phyloP scores from a whole-genome alignment of 2,329 filamentous ascomycete genomes.

The Exophiala sp. region DNA sequence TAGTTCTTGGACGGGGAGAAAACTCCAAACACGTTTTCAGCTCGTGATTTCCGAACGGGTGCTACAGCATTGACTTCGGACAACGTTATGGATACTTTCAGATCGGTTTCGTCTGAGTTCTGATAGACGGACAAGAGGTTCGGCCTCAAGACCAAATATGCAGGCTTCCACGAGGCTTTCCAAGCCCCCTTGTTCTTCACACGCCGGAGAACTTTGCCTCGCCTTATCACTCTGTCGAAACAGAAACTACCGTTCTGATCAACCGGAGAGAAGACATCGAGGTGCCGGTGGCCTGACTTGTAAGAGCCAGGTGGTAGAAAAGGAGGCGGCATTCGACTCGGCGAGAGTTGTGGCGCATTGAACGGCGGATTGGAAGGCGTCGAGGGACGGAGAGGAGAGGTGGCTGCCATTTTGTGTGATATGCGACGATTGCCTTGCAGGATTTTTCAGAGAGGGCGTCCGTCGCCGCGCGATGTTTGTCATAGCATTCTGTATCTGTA shows the following conservation, averaged over 20 bases:
- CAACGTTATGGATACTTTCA: slow-evolving; percentile 82
- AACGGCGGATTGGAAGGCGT: slow-evolving; percentile 12
- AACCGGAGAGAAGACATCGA: slow-evolving; percentile 75
- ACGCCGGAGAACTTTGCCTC: slow-evolving; percentile 79
- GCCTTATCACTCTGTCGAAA: slow-evolving; percentile 89
- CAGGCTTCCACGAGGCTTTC: slow-evolving; percentile 78
- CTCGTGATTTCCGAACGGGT: slow-evolving; percentile 80
- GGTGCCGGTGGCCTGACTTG: slow-evolving; percentile 48
- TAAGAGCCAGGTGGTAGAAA: slow-evolving; percentile 16
- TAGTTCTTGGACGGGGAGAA: slow-evolving; percentile 90
- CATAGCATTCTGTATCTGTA: background rate
- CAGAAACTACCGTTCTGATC: slow-evolving; percentile 95
- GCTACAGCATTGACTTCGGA: slow-evolving; percentile 89
- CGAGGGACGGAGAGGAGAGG: slow-evolving; percentile 12
- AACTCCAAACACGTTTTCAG: slow-evolving; percentile 82
- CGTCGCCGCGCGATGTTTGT: background rate
- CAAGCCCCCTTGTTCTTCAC: slow-evolving; percentile 73
- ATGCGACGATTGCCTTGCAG: background rate
- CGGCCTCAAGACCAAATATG: slow-evolving; percentile 84
- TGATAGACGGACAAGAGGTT: slow-evolving; percentile 92
- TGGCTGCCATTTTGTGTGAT: slow-evolving; percentile 11
- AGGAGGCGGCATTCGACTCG: slow-evolving; percentile 15
- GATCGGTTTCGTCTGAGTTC: slow-evolving; percentile 80
- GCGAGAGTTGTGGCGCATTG: slow-evolving; percentile 19
- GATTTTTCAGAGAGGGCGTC: background rate